phyloP scores from a whole-genome alignment of 2,329 filamentous ascomycete genomes.

The Phyllosticta paracitricarpa region DNA sequence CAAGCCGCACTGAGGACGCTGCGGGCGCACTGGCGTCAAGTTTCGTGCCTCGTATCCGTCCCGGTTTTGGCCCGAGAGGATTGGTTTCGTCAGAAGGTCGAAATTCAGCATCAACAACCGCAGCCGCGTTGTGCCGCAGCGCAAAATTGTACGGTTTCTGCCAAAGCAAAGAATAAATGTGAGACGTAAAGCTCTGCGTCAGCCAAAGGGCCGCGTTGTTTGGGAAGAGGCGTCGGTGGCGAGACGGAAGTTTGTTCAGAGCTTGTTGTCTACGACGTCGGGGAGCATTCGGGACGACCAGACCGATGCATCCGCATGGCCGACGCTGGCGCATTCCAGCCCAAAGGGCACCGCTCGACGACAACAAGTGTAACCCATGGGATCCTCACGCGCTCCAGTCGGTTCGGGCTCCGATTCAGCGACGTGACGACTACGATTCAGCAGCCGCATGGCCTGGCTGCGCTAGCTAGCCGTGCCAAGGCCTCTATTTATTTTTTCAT shows the following conservation, averaged over 20 bases:
- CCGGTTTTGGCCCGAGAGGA: neutral
- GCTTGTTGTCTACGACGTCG: neutral
- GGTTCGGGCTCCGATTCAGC: conserved; percentile 8
- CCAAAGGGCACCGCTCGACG: conserved; percentile 6
- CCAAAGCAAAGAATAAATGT: neutral
- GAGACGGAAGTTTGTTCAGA: neutral
- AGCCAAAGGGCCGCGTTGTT: neutral
- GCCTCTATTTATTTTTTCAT: neutral
- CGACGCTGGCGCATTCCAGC: conserved; percentile 6
- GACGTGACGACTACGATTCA: conserved; percentile 8
- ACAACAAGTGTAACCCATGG: conserved; percentile 1
- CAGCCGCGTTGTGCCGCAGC: neutral
- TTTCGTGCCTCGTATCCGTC: neutral
- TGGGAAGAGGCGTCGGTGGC: neutral
- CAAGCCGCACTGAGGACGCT: conserved; percentile 1
- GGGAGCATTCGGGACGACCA: neutral
- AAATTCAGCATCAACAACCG: neutral
- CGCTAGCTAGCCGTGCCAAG: conserved; percentile 1
- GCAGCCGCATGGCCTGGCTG: conserved; percentile 3
- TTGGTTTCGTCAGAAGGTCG: neutral
- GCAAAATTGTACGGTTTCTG: neutral
- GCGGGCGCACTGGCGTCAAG: conserved; percentile 4
- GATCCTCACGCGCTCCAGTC: conserved; percentile 1
- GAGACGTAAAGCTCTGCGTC: neutral
- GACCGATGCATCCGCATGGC: conserved; percentile 8